Base-by-base conservation (phyloP, 768 basidiomycete genomes). In the Podaxis sp. region DNA sequence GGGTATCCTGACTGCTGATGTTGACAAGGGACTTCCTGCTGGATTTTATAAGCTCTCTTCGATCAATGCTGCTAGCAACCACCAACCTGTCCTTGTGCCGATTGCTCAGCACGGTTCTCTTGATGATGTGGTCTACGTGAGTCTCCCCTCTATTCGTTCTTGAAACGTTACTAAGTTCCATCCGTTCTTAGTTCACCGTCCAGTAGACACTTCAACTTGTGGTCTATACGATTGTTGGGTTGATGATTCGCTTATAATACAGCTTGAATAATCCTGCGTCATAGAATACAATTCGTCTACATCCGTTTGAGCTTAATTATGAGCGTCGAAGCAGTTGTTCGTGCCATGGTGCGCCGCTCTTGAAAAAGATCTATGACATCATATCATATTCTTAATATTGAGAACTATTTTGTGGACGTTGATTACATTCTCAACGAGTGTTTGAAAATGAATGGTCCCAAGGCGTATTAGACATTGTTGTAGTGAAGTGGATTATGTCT, bases 41-140 rank as follows among this genome's bases (percentile, higher is more conserved):
- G 86, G 87, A 28, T 69, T 75, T 40, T 91, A 92, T 77, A 80
- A 80, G 65, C 74, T 89, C 41, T 77, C 83, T 55, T 83, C 83
- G 4, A 87, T 88, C 74, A 84, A 84, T 70, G 71, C 80, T 50
- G 80, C 82, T 26, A 72, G 81, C 11, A 88, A 88, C 75, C 86
- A 89, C 65, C 83, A 84, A 67, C 86, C 83, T n/a, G 81, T 79
- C 57, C 72, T 87, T 60, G 86, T 83, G 53, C 78, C 86, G 7
- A 72, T 88, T 57, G 86, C 82, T 26, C 85, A 85, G 66, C 87
- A 85, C 66, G 86, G 86, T 63, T 74, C 76, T 40, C 71, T 86
- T 36, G 84, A 88, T 71, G 87, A 90, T 69, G 73, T 70, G 41
- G 74, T 83, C 66, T 87, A 88, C 74, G 81, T 85, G 66, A 67